Evolutionary conservation across 257 asterid species (phyloP).

Genomic region (Salvia rosmarinus): DNA sequence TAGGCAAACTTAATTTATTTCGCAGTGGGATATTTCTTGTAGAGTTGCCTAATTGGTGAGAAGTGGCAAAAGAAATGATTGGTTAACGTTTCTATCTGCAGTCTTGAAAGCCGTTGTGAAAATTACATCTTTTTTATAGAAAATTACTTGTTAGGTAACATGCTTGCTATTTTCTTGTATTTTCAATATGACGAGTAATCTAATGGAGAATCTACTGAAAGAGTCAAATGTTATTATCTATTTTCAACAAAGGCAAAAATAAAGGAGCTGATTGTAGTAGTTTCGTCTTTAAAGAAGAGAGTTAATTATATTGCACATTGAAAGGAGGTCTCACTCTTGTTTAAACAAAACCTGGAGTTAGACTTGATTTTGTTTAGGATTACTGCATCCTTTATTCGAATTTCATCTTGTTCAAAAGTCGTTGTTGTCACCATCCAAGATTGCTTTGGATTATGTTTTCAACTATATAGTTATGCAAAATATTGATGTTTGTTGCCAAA

Average conservation of each 20-base stretch:
- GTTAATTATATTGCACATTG: background rate
- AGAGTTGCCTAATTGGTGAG: constrained; percentile 24
- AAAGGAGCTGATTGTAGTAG: background rate
- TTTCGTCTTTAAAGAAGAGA: background rate
- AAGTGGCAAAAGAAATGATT: background rate
- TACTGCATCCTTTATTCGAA: background rate
- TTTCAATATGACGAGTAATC: too few species aligned
- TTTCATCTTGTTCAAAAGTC: too few species aligned
- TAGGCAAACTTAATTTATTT: background rate
- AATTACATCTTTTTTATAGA: too few species aligned
- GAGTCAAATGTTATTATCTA: background rate
- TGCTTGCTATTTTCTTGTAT: too few species aligned
- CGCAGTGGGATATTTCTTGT: background rate
- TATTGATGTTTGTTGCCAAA: background rate
- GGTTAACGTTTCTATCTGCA: too few species aligned
- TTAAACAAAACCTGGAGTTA: too few species aligned
- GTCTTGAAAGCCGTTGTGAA: too few species aligned
- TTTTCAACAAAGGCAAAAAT: background rate
- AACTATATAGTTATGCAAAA: too few species aligned
- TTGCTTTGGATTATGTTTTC: background rate
- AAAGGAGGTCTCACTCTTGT: too few species aligned
- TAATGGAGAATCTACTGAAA: background rate
- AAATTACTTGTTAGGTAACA: too few species aligned
- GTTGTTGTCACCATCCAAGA: background rate
- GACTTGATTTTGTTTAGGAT: too few species aligned